A percentile compares a stretch with the other conserved stretches of the same genome.
phyloP scores from a whole-genome alignment of 176 grass and related monocot species.

The Avena sativa region DNA sequence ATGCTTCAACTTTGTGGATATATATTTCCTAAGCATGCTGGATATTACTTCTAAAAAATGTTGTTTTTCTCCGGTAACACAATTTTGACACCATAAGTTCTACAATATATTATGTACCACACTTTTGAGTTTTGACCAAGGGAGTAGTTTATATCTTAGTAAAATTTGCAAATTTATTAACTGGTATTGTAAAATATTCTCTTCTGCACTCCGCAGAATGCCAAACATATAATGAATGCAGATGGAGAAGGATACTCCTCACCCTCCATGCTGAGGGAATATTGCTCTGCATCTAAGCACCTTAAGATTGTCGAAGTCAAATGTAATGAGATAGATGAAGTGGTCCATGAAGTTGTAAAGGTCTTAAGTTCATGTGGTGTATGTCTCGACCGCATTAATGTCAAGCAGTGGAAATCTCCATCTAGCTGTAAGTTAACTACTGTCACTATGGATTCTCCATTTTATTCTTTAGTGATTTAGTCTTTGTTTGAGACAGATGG shows the following conservation, averaged over 20 bases:
- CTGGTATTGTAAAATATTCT: background rate
- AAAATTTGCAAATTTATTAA: background rate
- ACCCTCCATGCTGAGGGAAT: background rate
- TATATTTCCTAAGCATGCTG: background rate
- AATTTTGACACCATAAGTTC: background rate
- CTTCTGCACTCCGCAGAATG: background rate
- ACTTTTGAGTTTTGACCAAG: background rate
- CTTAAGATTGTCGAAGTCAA: background rate
- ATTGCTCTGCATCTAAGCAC: background rate
- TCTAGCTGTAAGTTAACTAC: background rate
- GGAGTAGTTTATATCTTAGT: background rate
- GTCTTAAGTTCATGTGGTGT: conserved; percentile 1
- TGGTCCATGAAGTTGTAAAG: background rate
- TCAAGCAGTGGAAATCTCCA: background rate
- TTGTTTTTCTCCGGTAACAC: background rate
- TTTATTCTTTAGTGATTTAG: background rate
- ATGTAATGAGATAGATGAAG: background rate
- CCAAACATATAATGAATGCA: background rate
- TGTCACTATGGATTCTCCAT: background rate
- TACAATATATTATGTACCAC: background rate
- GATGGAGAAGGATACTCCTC: background rate
- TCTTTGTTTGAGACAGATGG: background rate
- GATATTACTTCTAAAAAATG: background rate
- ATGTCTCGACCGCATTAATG: background rate
- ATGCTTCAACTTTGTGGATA: background rate